Evolutionary conservation across 1,139 yeast species (phyloP).

Genomic region (Wickerhamiella infanticola): DNA sequence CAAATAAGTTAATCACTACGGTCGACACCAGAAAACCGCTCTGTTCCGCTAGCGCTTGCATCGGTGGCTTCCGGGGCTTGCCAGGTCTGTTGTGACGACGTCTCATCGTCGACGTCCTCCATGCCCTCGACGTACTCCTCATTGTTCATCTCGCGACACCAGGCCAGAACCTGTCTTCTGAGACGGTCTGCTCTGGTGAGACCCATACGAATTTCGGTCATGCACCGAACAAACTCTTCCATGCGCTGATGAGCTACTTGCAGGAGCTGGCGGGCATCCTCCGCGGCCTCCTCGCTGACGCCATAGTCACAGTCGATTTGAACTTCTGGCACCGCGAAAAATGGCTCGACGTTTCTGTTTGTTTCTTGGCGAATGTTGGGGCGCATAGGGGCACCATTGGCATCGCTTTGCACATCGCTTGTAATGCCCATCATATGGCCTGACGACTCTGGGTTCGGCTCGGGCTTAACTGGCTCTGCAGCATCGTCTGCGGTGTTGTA

Average conservation of each 20-base stretch:
- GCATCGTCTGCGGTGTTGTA: constrained; percentile 34
- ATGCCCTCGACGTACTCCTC: constrained; percentile 28
- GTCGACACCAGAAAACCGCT: constrained; percentile 1
- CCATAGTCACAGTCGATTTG: constrained; percentile 32
- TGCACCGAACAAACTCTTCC: constrained; percentile 73
- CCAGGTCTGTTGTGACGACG: background rate
- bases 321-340: constrained; percentile 46
- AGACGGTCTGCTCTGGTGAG: constrained; percentile 64
- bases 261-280: constrained; percentile 47
- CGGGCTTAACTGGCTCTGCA: constrained; percentile 3
- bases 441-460: background rate
- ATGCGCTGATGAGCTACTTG: constrained; percentile 73
- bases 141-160: constrained; percentile 81
- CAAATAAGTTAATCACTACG: constrained; percentile 1
- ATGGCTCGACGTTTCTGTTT: constrained; percentile 35
- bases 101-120: constrained; percentile 8
- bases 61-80: background rate
- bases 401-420: background rate
- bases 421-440: background rate
- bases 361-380: constrained; percentile 3
- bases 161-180: constrained; percentile 48
- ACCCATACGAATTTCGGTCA: constrained; percentile 55
- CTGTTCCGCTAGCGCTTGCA: background rate
- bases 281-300: constrained; percentile 37
- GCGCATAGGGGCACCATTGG: background rate